Evolutionary conservation across 306 rosid species (phyloP), one percentile per base, ranked within the genome.

Genomic region (Styphnolobium japonicum): DNA sequence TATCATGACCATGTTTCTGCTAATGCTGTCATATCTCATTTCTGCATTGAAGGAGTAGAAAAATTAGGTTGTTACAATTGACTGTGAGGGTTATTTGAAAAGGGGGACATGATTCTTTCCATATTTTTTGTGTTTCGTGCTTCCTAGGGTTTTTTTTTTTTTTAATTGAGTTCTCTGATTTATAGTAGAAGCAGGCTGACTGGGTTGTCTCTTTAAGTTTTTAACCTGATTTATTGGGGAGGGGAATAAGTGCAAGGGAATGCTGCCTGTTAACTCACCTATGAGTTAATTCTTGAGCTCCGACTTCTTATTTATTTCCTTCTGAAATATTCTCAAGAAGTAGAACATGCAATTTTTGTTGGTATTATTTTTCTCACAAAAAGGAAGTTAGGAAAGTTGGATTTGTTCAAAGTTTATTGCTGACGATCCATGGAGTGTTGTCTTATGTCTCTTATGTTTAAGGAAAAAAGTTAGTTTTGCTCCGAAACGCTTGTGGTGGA

Each of bases 11-110:
- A n/a, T 33, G 22, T 1, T 7, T 31, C 39, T 67, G 31, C 75
- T 63, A 29, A 21, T 73, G 22, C 43, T 34, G 15, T n/a, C 10
- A 61, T 68, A 48, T 82, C 15, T n/a, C 10, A 61, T 68, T 58
- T 82, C 15, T 67, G 76, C 62, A 67, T 81, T 73, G 61, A 53
- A 51, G 57, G 76, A 42, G 25, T 23, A 10, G 27, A 40, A 10
- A 6, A 9, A 33, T 49, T 40, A 70, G 19, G 37, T 75, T 84
- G 37, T 67, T 67, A 18, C 33, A 58, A 37, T 57, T 76, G 53
- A 57, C 27, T 23, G 10, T 19, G 34, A 40, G 69, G 39, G 25
- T 33, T 71, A 36, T 51, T 52, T 74, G 57, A 60, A 55, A 31
- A 21, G 55, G 71, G 10, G 25, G 18, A n/a, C 3, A 4, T 25